phyloP scores from a whole-genome alignment of 2,329 filamentous ascomycete species.

The Hypoxylon sp. region DNA sequence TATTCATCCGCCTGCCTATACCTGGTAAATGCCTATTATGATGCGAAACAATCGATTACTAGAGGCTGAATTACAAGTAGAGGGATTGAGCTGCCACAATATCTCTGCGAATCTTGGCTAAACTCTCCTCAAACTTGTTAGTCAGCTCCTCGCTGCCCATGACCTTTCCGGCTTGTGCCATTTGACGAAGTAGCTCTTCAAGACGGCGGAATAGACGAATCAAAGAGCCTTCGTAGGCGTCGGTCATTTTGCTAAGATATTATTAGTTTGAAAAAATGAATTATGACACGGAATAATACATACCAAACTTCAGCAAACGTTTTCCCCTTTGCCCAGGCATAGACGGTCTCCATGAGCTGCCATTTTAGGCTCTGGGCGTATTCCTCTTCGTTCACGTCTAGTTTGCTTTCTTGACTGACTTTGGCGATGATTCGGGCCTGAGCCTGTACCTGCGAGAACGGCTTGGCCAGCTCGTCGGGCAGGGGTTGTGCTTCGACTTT shows the following conservation, averaged over 20 bases:
- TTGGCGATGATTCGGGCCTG: conserved; percentile 92
- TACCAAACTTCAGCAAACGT: conserved; percentile 96
- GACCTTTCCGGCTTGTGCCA: conserved; percentile 94
- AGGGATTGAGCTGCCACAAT: conserved; percentile 95
- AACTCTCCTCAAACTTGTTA: conserved; percentile 87
- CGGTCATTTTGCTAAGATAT: conserved; percentile 89
- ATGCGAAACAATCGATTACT: not conserved
- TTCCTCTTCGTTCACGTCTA: conserved; percentile 93
- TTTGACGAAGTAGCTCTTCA: conserved; percentile 93
- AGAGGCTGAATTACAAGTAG: conserved; percentile 72
- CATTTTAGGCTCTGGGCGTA: conserved; percentile 91
- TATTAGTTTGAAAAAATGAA: conserved; percentile 42
- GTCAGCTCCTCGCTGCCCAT: conserved; percentile 97
- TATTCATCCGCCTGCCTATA: conserved; percentile 14
- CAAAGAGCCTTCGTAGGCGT: conserved; percentile 95
- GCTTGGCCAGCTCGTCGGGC: conserved; percentile 87
- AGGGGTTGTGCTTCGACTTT: conserved; percentile 83
- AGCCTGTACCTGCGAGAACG: conserved; percentile 85
- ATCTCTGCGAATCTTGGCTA: conserved; percentile 89
- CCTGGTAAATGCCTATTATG: conserved; percentile 2
- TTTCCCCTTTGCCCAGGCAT: conserved; percentile 88
- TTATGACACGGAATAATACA: conserved; percentile 54
- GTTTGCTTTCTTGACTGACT: conserved; percentile 93
- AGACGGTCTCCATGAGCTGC: conserved; percentile 97
- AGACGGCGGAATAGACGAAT: conserved; percentile 96